Evolutionary conservation across 176 grass and related monocot species (phyloP), one percentile per base, ranked within the genome.

Genomic region (Poa pratensis): DNA sequence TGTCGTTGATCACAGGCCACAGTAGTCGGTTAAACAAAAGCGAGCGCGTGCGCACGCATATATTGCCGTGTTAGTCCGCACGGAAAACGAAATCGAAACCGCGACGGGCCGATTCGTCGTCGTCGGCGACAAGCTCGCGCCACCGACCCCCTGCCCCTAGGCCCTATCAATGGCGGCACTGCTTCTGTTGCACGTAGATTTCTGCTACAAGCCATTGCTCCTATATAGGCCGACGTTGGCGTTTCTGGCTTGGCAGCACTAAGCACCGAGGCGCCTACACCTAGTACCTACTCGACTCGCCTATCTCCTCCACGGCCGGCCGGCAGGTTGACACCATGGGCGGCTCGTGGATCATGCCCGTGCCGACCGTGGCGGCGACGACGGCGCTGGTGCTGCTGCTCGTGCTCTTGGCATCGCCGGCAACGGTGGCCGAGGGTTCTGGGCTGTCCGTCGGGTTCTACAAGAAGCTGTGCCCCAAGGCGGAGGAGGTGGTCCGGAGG

Each of bases 361-460:
- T 40, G 39, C 39, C 39, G 39, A 40, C 39, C 39, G 39, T 42
- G 40, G 40, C 40, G 40, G 40, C 40, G 40, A 42, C 7, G 40
- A 42, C 40, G 40, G 40, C 40, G 40, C 4, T 69, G 62, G 8
- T 23, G 28, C 48, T 70, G 3, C 52, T 75, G 54, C 7, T 83
- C 54, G 16, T 63, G 40, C 13, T 83, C 23, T 0, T 42, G n/a
- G 30, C 45, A 28, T 20, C 72, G 20, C 43, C 27, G 27, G 72
- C 48, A 9, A 20, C 48, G 71, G 71, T 27, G 71, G 15, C 45
- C 23, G 50, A 28, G 27, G 71, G 48, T 46, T 51, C 20, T n/a
- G 60, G 60, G 5, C 24, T 84, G 40, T 26, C 65, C 14, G 54
- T 88, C 0, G 87, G 81, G 16, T 88, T 70, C 81, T 88, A 88